These are phyloP conservation scores for Calocybe gambosa DNA, from an alignment of 1,284 basidiomycete genomes.

Conservation along the genomic window DNA sequence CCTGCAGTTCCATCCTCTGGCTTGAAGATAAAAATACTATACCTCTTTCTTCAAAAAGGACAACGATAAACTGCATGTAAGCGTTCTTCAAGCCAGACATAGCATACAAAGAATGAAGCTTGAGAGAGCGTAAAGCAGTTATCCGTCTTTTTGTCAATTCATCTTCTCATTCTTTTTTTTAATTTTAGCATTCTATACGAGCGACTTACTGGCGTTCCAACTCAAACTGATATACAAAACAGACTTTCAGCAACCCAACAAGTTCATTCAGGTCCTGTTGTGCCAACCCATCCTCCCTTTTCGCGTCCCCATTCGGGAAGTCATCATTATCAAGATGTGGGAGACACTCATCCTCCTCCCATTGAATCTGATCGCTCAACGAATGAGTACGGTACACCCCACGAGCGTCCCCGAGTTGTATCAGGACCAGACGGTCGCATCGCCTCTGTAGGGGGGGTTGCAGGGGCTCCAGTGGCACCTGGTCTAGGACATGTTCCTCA, in stretches of 20 bases:
- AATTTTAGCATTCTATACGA: slow-evolving; percentile 73
- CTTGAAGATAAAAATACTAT: too few species aligned
- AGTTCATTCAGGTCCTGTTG: slow-evolving; percentile 27
- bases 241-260: slow-evolving; percentile 32
- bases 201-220: slow-evolving; percentile 55
- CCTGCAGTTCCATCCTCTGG: not conserved
- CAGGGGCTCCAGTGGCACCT: slow-evolving; percentile 36
- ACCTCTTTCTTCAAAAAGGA: slow-evolving; percentile 57
- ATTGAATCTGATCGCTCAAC: slow-evolving; percentile 37
- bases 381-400: slow-evolving; percentile 40
- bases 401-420: slow-evolving; percentile 37
- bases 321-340: slow-evolving; percentile 33
- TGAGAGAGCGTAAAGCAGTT: slow-evolving; percentile 73
- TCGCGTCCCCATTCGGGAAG: slow-evolving; percentile 27
- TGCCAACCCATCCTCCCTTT: slow-evolving; percentile 28
- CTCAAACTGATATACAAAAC: slow-evolving; percentile 44
- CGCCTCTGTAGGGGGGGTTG: slow-evolving; percentile 34
- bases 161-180: slow-evolving; percentile 14
- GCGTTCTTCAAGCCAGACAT: slow-evolving; percentile 75
- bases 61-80: slow-evolving; percentile 82
- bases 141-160: slow-evolving; percentile 12
- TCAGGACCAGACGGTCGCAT: slow-evolving; percentile 41
- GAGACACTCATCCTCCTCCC: slow-evolving; percentile 30
- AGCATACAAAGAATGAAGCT: slow-evolving; percentile 86
- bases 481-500: slow-evolving; percentile 38